Conservation (phyloP, 1,139 yeast genomes). For the Yamadazyma aaseri region DNA sequence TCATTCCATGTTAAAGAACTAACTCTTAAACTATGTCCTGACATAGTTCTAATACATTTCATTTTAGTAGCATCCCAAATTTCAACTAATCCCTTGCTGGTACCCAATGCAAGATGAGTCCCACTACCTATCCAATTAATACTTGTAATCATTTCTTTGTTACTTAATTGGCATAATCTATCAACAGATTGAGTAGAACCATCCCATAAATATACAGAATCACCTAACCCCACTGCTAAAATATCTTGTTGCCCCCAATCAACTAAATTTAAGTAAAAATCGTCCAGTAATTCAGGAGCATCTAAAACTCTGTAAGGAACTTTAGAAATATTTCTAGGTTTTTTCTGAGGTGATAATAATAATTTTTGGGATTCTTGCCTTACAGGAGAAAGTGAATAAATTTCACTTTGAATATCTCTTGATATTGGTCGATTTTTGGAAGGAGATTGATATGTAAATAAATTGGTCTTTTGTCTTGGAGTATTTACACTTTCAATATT, state of each 20-base stretch:
- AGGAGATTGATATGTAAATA: conserved; percentile 72
- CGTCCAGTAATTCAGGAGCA: conserved; percentile 95
- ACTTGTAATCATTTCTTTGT: conserved; percentile 71
- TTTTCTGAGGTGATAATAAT: conserved; percentile 77
- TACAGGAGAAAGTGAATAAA: conserved; percentile 83
- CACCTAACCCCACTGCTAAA: conserved; percentile 87
- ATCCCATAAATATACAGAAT: conserved; percentile 88
- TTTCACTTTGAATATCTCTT: conserved; percentile 64
- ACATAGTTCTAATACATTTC: conserved; percentile 84
- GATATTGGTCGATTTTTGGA: conserved; percentile 60
- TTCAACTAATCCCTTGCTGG: conserved; percentile 81
- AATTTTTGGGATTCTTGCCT: conserved; percentile 83
- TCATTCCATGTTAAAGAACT: conserved; percentile 94
- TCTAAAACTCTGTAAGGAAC: conserved; percentile 92
- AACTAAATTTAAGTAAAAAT: conserved; percentile 84
- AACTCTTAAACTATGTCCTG: conserved; percentile 85
- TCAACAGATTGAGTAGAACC: conserved; percentile 84
- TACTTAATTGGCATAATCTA: conserved; percentile 68
- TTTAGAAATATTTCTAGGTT: conserved; percentile 72
- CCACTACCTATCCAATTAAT: conserved; percentile 94
- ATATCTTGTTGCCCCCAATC: conserved; percentile 96
- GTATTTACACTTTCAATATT: conserved; percentile 34
- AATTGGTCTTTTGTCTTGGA: conserved; percentile 56
- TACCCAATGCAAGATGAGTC: conserved; percentile 91
- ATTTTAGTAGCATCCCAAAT: conserved; percentile 93